Percentiles rank a stretch among this genome's conserved stretches.
Evolutionary conservation across 2,329 filamentous ascomycete genomes (phyloP).

Genomic region (Verticillium longisporum): DNA sequence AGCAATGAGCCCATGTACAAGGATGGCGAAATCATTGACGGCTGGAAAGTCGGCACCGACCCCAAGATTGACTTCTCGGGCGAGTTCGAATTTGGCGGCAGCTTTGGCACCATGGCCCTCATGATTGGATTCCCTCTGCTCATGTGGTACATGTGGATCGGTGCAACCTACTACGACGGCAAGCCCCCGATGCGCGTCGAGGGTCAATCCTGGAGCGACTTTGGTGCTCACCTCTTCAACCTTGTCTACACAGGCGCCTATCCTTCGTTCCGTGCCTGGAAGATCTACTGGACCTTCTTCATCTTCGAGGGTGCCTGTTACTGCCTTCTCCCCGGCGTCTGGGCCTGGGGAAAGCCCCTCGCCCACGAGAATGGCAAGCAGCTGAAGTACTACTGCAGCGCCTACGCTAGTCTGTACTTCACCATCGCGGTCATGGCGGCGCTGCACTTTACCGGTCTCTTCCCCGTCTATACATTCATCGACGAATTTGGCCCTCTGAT

Average conservation of each 20-base stretch:
- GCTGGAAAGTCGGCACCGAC: slow-evolving; percentile 53
- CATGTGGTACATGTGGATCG: slow-evolving; percentile 97
- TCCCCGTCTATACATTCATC: slow-evolving; percentile 84
- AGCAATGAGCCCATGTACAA: slow-evolving; percentile 7
- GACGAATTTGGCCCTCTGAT: slow-evolving; percentile 94
- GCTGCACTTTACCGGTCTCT: slow-evolving; percentile 77
- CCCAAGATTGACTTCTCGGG: slow-evolving; percentile 57
- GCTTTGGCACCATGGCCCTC: slow-evolving; percentile 64
- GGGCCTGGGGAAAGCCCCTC: slow-evolving; percentile 81
- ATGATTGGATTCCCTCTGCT: slow-evolving; percentile 82
- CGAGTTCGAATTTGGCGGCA: slow-evolving; percentile 75
- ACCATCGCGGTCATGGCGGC: slow-evolving; percentile 66
- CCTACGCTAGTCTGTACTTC: slow-evolving; percentile 77
- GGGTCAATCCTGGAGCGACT: slow-evolving; percentile 58
- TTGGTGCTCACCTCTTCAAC: slow-evolving; percentile 56
- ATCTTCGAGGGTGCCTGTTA: slow-evolving; percentile 79
- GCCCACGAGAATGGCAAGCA: slow-evolving; percentile 77
- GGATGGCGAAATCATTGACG: slow-evolving; percentile 35
- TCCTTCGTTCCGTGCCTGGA: slow-evolving; percentile 76
- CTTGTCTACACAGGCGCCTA: slow-evolving; percentile 78
- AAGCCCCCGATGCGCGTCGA: slow-evolving; percentile 59
- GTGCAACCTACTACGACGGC: slow-evolving; percentile 77
- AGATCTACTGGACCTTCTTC: slow-evolving; percentile 92
- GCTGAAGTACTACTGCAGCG: slow-evolving; percentile 92
- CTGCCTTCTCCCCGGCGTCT: slow-evolving; percentile 79